Evolutionary conservation across 768 basidiomycete genomes (phyloP).

Genomic region (Pisolithus marmoratus): DNA sequence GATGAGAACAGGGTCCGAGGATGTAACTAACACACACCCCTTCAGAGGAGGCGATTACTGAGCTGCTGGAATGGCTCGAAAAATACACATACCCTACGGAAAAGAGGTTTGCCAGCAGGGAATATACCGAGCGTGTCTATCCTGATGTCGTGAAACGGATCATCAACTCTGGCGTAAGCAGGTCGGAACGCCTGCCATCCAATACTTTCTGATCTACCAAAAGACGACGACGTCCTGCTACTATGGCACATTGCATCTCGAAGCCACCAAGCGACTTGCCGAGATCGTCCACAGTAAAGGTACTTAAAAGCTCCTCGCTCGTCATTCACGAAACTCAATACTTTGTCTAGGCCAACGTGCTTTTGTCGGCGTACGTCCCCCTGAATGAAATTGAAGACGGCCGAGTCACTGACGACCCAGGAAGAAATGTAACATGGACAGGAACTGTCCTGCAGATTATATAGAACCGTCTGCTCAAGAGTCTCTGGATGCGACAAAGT

Average conservation of each 20-base stretch:
- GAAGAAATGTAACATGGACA: slow-evolving; percentile 31
- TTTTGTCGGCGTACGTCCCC: slow-evolving; percentile 68
- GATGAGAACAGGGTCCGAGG: neutral
- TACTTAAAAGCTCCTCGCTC: slow-evolving; percentile 19
- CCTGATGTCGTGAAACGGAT: slow-evolving; percentile 62
- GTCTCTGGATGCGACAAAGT: slow-evolving; percentile 58
- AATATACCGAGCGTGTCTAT: slow-evolving; percentile 69
- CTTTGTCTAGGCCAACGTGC: slow-evolving; percentile 64
- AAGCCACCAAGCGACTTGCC: slow-evolving; percentile 76
- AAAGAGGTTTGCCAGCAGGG: slow-evolving; percentile 59
- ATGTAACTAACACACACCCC: slow-evolving; percentile 3
- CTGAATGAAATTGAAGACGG: neutral
- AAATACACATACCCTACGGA: slow-evolving; percentile 88
- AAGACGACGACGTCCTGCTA: slow-evolving; percentile 95
- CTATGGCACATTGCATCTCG: slow-evolving; percentile 77
- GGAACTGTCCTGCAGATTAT: slow-evolving; percentile 75
- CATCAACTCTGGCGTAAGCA: slow-evolving; percentile 68
- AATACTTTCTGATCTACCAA: slow-evolving; percentile 4
- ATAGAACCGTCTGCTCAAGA: slow-evolving; percentile 52
- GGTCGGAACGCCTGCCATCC: neutral
- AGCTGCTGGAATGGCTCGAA: slow-evolving; percentile 86
- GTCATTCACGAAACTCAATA: neutral
- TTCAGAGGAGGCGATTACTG: slow-evolving; percentile 73
- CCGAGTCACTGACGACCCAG: slow-evolving; percentile 3
- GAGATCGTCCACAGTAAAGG: slow-evolving; percentile 63